phyloP scores from a whole-genome alignment of 169 alveolate species.

The Cryptosporidium viatorum region DNA sequence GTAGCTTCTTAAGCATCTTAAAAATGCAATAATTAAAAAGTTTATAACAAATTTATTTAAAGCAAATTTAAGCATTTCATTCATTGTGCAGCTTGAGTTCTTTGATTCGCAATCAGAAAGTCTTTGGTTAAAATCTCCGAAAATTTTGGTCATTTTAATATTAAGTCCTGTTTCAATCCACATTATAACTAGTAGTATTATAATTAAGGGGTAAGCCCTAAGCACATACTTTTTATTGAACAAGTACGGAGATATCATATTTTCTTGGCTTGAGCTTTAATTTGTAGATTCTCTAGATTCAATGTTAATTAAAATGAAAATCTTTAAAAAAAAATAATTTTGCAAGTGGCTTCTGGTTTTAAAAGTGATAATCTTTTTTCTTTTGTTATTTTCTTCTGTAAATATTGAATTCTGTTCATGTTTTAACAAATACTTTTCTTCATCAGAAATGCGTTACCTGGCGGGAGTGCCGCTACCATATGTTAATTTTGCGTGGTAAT shows the following conservation, averaged over 20 bases:
- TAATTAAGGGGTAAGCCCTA: constrained; percentile 29
- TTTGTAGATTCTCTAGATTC: not conserved
- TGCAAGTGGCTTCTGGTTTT: not conserved
- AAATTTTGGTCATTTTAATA: constrained; percentile 48
- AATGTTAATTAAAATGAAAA: not conserved
- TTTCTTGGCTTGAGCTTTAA: not conserved
- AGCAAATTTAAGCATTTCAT: constrained; percentile 25
- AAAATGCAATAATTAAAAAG: constrained; percentile 5
- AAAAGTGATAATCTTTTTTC: not conserved
- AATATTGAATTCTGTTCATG: not conserved
- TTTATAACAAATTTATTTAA: not conserved
- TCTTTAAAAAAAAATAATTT: not conserved
- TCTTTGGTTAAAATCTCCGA: constrained; percentile 42
- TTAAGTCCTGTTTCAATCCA: constrained; percentile 59
- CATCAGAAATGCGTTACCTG: constrained; percentile 14
- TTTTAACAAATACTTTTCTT: not conserved
- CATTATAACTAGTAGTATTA: constrained; percentile 4
- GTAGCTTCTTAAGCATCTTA: constrained; percentile 29
- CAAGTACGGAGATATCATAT: constrained; percentile 54
- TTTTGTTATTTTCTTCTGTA: not conserved
- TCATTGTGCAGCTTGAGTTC: not conserved
- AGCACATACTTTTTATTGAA: constrained; percentile 38
- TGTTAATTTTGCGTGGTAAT: not conserved
- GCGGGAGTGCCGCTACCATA: constrained; percentile 37
- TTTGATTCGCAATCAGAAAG: constrained; percentile 57